Conservation (phyloP, 148 eudicot genomes). For the Drosera capensis region DNA sequence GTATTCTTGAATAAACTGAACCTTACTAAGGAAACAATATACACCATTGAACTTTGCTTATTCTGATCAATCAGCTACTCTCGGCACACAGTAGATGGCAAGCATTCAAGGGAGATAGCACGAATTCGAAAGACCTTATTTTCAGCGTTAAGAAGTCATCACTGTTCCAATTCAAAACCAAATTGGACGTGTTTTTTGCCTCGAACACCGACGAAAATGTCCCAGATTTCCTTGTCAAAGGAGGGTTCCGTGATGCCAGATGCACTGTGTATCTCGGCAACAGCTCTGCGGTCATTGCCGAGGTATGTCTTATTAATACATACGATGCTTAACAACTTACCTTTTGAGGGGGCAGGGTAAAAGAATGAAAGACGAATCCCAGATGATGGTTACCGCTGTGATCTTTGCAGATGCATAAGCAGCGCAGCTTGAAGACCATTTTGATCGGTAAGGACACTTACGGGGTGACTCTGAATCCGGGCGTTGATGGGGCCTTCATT, state of each 20-base stretch:
- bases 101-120: constrained; percentile 4
- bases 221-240: no score
- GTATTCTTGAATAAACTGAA: no score
- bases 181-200: no score
- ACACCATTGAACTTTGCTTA: no score
- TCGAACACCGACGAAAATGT: no score
- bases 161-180: constrained; percentile 5
- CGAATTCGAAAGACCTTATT: constrained; percentile 2
- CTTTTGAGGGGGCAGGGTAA: no score
- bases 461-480: constrained; percentile 17
- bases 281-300: background rate
- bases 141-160: constrained; percentile 8
- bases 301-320: no score
- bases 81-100: constrained; percentile 7
- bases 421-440: constrained; percentile 5
- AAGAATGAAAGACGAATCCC: no score
- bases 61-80: no score
- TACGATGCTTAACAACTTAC: no score
- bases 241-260: background rate
- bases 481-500: constrained; percentile 27
- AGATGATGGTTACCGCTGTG: no score
- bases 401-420: constrained; percentile 22
- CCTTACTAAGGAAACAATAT: no score
- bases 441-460: constrained; percentile 19
- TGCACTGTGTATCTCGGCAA: constrained; percentile 2